Evolutionary conservation across 108 stramenopile species (phyloP).

Genomic region (Ochromonas danica): DNA sequence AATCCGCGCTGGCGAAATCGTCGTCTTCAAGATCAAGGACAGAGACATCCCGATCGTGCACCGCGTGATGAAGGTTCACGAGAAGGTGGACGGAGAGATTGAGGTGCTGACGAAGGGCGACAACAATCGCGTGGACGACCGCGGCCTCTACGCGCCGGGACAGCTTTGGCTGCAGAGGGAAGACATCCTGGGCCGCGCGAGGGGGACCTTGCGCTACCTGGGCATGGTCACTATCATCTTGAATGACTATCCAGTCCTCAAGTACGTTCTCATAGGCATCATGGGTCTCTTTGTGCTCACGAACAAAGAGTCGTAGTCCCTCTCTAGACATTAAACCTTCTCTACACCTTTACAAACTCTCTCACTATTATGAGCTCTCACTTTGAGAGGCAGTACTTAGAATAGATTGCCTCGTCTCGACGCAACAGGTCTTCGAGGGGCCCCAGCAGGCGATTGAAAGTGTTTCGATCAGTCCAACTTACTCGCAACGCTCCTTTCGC

Average conservation of each 20-base stretch:
- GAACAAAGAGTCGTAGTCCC: conserved; percentile 82
- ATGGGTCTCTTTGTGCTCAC: conserved; percentile 99
- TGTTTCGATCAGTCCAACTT: conserved; percentile 60
- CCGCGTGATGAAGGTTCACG: conserved; percentile 94
- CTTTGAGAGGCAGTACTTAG: too few species aligned
- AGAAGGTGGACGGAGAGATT: conserved; percentile 54
- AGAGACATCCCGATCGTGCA: conserved; percentile 99
- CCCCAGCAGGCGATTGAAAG: conserved; percentile 68
- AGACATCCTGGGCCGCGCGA: conserved; percentile 92
- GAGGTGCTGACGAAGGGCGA: conserved; percentile 98
- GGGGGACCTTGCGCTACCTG: conserved; percentile 83
- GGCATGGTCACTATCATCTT: conserved; percentile 98
- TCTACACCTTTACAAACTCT: too few species aligned
- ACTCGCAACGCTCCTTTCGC: conserved; percentile 57
- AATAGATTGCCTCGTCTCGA: conserved; percentile 62
- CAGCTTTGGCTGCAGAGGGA: conserved; percentile 97
- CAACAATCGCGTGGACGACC: conserved; percentile 98
- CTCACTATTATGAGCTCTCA: too few species aligned
- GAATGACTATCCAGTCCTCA: conserved; percentile 97
- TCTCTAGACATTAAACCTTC: too few species aligned
- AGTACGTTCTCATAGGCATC: conserved; percentile 63
- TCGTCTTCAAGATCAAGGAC: conserved; percentile 99
- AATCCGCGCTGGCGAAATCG: conserved; percentile 93
- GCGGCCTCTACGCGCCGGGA: conserved; percentile 96
- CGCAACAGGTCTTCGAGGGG: conserved; percentile 64